Conservation (phyloP, 495 filamentous ascomycete genomes). For the Margaritispora aquatica region DNA sequence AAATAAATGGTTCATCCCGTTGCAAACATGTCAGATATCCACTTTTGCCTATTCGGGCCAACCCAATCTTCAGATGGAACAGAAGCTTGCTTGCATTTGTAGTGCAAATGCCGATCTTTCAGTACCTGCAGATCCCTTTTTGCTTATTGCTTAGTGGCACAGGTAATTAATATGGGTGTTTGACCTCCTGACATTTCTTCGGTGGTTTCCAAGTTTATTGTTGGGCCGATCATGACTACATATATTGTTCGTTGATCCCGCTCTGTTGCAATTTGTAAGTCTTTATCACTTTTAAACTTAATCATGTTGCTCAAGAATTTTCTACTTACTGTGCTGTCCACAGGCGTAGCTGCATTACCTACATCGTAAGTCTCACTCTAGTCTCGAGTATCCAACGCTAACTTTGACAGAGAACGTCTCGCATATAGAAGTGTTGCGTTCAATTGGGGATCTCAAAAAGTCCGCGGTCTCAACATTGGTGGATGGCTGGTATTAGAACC, state of each 20-base stretch:
- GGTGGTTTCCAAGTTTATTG: not conserved
- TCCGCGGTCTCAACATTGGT: constrained; percentile 70
- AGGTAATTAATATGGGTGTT: not conserved
- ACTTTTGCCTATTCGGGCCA: not conserved
- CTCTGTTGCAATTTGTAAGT: not conserved
- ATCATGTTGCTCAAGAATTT: constrained; percentile 3
- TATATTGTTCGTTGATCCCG: not conserved
- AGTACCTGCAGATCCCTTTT: not conserved
- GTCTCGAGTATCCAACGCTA: not conserved
- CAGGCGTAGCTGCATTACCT: not conserved
- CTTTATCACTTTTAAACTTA: not conserved
- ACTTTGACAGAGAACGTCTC: not conserved
- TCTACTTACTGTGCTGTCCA: not conserved
- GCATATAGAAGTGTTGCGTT: constrained; percentile 1
- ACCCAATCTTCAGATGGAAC: not conserved
- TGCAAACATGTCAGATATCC: not conserved
- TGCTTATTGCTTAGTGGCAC: not conserved
- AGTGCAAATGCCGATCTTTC: not conserved
- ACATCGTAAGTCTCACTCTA: not conserved
- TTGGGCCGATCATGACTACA: not conserved
- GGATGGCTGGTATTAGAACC: constrained; percentile 68
- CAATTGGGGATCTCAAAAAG: constrained; percentile 14
- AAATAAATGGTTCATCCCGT: not conserved
- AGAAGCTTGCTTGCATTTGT: not conserved
- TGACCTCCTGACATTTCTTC: not conserved